Percentiles rank a stretch among this genome's conserved stretches.
These are phyloP conservation scores for Phytophthora pistaciae DNA, from an alignment of 352 stramenopile genomes.

Conservation along the genomic window DNA sequence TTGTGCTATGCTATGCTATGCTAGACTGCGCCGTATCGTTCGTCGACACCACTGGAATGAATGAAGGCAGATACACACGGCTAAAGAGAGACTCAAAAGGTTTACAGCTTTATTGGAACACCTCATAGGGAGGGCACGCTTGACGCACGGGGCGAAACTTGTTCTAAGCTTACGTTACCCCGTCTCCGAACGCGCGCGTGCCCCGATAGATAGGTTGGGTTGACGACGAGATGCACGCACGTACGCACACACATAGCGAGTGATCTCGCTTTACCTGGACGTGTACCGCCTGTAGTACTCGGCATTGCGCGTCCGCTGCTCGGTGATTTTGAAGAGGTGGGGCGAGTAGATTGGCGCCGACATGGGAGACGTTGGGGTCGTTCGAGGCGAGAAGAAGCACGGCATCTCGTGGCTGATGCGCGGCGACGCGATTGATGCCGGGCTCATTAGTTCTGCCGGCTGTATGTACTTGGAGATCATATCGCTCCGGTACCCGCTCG, in stretches of 20 bases:
- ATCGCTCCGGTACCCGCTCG: slow-evolving; percentile 40
- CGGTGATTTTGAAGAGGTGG: slow-evolving; percentile 45
- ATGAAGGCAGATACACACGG: neutral
- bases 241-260: slow-evolving; percentile 14
- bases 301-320: slow-evolving; percentile 28
- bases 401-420: slow-evolving; percentile 60
- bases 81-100: slow-evolving; percentile 11
- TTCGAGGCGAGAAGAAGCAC: slow-evolving; percentile 61
- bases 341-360: slow-evolving; percentile 43
- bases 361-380: slow-evolving; percentile 45
- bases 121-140: slow-evolving; percentile 6
- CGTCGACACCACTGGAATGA: neutral
- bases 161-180: neutral
- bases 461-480: slow-evolving; percentile 43
- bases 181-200: neutral
- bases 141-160: neutral
- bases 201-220: slow-evolving; percentile 26
- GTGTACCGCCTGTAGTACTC: slow-evolving; percentile 35
- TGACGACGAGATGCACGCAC: neutral
- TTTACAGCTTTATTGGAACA: slow-evolving; percentile 21
- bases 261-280: slow-evolving; percentile 31
- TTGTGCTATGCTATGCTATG: too few species aligned
- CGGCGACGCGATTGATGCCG: slow-evolving; percentile 36
- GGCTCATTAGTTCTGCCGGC: slow-evolving; percentile 21
- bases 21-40: neutral